phyloP scores from a whole-genome alignment of 352 stramenopile genomes.

The Peronospora belbahrii region DNA sequence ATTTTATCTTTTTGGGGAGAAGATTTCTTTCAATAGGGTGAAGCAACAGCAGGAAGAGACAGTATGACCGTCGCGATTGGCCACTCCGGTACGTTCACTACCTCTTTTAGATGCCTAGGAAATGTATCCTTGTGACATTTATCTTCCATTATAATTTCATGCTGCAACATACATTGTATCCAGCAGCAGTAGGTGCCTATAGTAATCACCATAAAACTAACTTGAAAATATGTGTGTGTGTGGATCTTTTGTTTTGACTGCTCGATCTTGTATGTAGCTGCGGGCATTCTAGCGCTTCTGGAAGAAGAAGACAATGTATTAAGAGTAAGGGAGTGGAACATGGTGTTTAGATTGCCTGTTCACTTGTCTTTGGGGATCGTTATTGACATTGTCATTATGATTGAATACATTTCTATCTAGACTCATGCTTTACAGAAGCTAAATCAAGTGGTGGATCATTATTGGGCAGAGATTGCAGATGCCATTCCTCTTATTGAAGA shows the following conservation, averaged over 20 bases:
- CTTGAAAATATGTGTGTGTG: slow-evolving; percentile 3
- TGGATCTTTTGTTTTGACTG: slow-evolving; percentile 27
- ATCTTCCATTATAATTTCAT: no score
- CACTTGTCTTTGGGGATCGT: not conserved
- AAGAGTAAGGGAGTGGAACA: slow-evolving; percentile 37
- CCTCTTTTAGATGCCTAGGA: not conserved
- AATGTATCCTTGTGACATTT: no score
- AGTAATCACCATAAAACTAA: slow-evolving; percentile 15
- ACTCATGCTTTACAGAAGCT: slow-evolving; percentile 89
- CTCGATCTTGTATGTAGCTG: slow-evolving; percentile 39
- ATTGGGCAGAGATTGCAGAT: slow-evolving; percentile 92
- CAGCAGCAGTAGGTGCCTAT: slow-evolving; percentile 1
- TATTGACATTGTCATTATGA: slow-evolving; percentile 9
- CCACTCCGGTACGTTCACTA: slow-evolving; percentile 47
- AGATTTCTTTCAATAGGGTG: slow-evolving; percentile 34
- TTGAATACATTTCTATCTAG: slow-evolving; percentile 18
- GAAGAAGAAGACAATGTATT: slow-evolving; percentile 89
- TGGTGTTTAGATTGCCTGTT: not conserved
- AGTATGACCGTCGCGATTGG: slow-evolving; percentile 42
- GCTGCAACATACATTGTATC: no score
- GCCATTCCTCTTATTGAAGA: slow-evolving; percentile 89
- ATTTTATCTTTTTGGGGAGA: slow-evolving; percentile 14
- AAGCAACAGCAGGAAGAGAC: slow-evolving; percentile 29
- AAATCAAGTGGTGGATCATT: slow-evolving; percentile 88
- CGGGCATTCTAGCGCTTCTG: slow-evolving; percentile 83